Evolutionary conservation across 345 rosid genomes (phyloP).

Genomic region (Brassica cretica): DNA sequence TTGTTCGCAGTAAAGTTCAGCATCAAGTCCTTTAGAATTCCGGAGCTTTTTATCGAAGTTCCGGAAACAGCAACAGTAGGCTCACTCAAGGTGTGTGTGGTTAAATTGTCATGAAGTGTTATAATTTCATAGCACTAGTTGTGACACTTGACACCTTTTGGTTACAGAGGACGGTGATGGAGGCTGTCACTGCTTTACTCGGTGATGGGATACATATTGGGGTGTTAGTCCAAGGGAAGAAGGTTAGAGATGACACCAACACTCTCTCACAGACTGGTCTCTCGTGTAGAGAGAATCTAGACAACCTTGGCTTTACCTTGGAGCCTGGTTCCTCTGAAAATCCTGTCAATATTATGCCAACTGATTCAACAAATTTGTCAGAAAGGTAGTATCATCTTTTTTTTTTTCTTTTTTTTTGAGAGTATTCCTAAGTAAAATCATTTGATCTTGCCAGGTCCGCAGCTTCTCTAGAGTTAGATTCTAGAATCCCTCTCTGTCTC

Average conservation of each 20-base stretch:
- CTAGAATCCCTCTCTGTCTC: slow-evolving; percentile 30
- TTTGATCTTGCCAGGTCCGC: slow-evolving; percentile 49
- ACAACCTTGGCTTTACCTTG: slow-evolving; percentile 72
- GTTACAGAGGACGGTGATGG: slow-evolving; percentile 73
- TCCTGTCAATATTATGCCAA: slow-evolving; percentile 41
- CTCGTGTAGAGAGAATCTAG: slow-evolving; percentile 58
- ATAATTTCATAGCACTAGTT: not conserved
- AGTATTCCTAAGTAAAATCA: slow-evolving; percentile 20
- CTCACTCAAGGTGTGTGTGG: slow-evolving; percentile 75
- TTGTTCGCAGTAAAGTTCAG: slow-evolving; percentile 76
- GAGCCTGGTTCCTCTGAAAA: slow-evolving; percentile 62
- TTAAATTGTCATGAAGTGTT: slow-evolving; percentile 1
- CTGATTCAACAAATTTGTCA: slow-evolving; percentile 37
- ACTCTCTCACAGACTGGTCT: slow-evolving; percentile 79
- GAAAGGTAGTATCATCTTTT: slow-evolving; percentile 48
- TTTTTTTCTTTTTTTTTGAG: not conserved
- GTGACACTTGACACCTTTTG: slow-evolving; percentile 23
- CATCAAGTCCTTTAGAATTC: slow-evolving; percentile 85
- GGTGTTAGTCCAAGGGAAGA: slow-evolving; percentile 82
- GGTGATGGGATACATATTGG: slow-evolving; percentile 78
- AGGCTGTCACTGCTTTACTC: slow-evolving; percentile 76
- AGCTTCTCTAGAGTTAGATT: slow-evolving; percentile 42
- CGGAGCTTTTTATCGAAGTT: slow-evolving; percentile 84
- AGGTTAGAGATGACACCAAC: slow-evolving; percentile 79
- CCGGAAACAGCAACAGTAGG: slow-evolving; percentile 88